Conservation (phyloP, 305 asterid genomes). For the Solanum hybrid region DNA sequence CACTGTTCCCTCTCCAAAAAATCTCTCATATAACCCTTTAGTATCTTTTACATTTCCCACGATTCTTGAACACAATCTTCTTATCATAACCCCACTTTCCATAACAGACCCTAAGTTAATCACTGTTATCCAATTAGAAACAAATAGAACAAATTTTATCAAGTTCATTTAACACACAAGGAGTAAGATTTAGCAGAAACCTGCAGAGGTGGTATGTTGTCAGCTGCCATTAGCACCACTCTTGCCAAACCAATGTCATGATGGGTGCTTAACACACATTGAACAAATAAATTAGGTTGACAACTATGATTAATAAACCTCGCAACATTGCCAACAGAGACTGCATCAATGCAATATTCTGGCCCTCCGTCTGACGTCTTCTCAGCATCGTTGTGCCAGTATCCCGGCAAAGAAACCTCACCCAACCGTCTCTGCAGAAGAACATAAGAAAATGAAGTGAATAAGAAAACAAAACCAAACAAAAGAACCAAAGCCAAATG, state of each 20-base stretch:
- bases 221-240: constrained; percentile 66
- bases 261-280: constrained; percentile 65
- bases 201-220: constrained; percentile 81
- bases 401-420: constrained; percentile 53
- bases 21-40: not conserved
- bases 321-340: constrained; percentile 54
- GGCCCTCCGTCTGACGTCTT: constrained; percentile 46
- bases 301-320: constrained; percentile 89
- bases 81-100: not conserved
- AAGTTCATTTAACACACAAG: not conserved
- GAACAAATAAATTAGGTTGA: constrained; percentile 80
- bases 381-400: constrained; percentile 28
- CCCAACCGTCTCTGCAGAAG: constrained; percentile 59
- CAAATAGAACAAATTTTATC: not conserved
- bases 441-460: not conserved
- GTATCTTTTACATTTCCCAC: not conserved
- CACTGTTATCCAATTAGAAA: not conserved
- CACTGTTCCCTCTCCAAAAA: not conserved
- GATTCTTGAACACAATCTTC: not conserved
- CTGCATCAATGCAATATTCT: constrained; percentile 81
- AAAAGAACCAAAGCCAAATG: not conserved
- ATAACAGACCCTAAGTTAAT: not conserved
- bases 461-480: not conserved
- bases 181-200: constrained; percentile 18
- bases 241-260: constrained; percentile 64